phyloP scores from a whole-genome alignment of 2,329 filamentous ascomycete species.

The Cercospora sp. region DNA sequence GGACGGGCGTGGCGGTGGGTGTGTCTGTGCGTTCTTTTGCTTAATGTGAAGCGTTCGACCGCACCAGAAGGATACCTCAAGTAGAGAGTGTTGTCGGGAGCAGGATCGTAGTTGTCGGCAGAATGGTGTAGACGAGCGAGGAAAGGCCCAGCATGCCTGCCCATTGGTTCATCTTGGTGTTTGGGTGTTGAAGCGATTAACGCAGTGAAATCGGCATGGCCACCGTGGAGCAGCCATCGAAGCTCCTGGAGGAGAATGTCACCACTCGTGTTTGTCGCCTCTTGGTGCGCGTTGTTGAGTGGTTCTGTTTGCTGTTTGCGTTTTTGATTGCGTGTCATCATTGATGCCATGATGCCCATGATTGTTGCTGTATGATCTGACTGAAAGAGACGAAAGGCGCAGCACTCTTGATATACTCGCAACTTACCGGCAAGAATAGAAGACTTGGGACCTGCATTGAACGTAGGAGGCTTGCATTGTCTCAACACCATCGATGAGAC shows the following conservation, averaged over 20 bases:
- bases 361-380: background rate
- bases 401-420: background rate
- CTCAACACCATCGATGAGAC: background rate
- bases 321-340: background rate
- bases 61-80: constrained; percentile 13
- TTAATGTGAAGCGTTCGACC: constrained; percentile 12
- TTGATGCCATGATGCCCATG: background rate
- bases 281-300: background rate
- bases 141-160: background rate
- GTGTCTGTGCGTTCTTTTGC: constrained; percentile 9
- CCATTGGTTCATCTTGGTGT: constrained; percentile 8
- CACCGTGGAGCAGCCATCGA: background rate
- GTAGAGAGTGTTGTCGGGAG: background rate
- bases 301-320: constrained; percentile 1
- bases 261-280: background rate
- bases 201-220: background rate
- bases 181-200: background rate
- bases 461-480: background rate
- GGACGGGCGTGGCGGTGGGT: constrained; percentile 15
- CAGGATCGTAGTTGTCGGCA: constrained; percentile 15
- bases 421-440: background rate
- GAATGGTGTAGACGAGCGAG: constrained; percentile 15
- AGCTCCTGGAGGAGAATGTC: background rate
- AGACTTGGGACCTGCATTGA: background rate
- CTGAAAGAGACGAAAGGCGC: background rate